Percentiles rank a stretch among this genome's conserved stretches.
phyloP scores from a whole-genome alignment of 805 yeast species.

The Sungouiozyma intestinalis region DNA sequence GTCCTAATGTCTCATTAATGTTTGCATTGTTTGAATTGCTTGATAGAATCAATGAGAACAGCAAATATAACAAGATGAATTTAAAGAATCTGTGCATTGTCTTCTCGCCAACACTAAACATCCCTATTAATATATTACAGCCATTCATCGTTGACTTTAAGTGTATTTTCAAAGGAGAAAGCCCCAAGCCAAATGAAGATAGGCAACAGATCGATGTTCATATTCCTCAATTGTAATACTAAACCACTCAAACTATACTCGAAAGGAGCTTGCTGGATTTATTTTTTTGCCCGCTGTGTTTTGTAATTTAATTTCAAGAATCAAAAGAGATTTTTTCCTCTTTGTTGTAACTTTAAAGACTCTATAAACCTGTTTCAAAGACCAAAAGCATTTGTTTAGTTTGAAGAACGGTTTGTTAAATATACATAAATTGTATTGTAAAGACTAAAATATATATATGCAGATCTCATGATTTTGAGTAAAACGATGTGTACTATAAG shows the following conservation, averaged over 20 bases:
- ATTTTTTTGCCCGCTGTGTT: too few species aligned
- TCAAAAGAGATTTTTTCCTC: background rate
- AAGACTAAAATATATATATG: background rate
- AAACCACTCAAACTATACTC: too few species aligned
- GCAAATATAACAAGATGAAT: constrained; percentile 70
- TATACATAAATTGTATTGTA: background rate
- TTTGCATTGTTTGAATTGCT: constrained; percentile 59
- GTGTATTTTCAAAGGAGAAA: constrained; percentile 47
- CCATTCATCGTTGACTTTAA: constrained; percentile 52
- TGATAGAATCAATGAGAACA: constrained; percentile 49
- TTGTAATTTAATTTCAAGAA: too few species aligned
- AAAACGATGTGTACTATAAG: background rate
- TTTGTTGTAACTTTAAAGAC: background rate
- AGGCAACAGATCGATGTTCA: constrained; percentile 43
- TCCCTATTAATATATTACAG: constrained; percentile 50
- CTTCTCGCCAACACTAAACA: constrained; percentile 68
- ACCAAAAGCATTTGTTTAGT: constrained; percentile 5
- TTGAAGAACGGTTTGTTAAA: constrained; percentile 1
- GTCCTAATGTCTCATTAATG: constrained; percentile 48
- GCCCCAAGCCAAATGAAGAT: constrained; percentile 31
- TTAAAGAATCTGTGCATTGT: constrained; percentile 69
- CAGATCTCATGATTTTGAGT: background rate
- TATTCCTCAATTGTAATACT: constrained; percentile 34
- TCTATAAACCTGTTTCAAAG: background rate
- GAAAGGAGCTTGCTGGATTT: too few species aligned